Evolutionary conservation across 2,329 filamentous ascomycete species (phyloP).

Genomic region (Myriangium duriaei): DNA sequence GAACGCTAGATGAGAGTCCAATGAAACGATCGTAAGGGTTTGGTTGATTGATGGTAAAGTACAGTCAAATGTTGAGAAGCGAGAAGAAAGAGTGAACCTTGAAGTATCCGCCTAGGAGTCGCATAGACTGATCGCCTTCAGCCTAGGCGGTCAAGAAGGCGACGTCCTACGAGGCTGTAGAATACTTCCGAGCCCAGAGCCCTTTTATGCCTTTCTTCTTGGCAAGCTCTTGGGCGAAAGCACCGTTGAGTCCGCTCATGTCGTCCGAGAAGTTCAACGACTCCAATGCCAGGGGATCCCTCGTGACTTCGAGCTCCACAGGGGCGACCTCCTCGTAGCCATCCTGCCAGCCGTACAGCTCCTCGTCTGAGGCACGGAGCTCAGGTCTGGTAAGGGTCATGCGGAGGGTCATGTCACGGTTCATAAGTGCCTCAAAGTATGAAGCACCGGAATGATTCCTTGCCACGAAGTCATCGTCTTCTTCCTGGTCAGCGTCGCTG

Average conservation of each 20-base stretch:
- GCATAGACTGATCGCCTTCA: too few species aligned
- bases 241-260: constrained; percentile 27
- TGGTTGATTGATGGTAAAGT: neutral
- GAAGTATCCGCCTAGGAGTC: too few species aligned
- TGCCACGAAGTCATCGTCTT: neutral
- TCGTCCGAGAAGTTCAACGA: constrained; percentile 33
- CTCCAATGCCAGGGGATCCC: constrained; percentile 44
- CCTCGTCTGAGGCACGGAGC: constrained; percentile 60
- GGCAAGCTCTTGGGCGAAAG: constrained; percentile 25
- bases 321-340: constrained; percentile 14
- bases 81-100: too few species aligned
- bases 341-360: constrained; percentile 58
- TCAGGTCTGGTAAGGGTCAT: constrained; percentile 92
- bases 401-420: constrained; percentile 74
- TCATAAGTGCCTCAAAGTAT: constrained; percentile 9
- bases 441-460: constrained; percentile 5
- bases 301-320: constrained; percentile 20
- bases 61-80: neutral
- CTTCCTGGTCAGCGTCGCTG: constrained; percentile 23
- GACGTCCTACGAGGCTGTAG: neutral
- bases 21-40: neutral
- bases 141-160: too few species aligned
- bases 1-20: neutral
- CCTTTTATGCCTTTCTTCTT: constrained; percentile 15
- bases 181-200: constrained; percentile 8